Evolutionary conservation across 2,329 filamentous ascomycete species (phyloP), one percentile per base, ranked within the genome.

Genomic region (Cryoendolithus antarcticus): DNA sequence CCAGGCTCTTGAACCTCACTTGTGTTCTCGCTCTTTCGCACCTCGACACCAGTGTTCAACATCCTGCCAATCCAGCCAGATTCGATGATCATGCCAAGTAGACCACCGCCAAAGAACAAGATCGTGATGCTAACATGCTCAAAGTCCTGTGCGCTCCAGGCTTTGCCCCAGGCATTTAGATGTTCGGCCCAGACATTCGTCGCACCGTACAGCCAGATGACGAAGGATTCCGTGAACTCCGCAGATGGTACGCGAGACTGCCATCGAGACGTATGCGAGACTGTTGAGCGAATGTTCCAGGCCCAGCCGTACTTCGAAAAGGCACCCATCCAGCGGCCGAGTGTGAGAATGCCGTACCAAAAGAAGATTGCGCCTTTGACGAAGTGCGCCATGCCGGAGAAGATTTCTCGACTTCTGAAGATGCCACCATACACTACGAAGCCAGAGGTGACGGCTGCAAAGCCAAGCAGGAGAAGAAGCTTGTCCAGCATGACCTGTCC

Each of bases 351-450:
- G 6, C 89, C 89, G 46, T 93, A 84, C 79, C 85, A 91, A 64
- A 95, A 86, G 67, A 96, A 96, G 39, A 96, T 82, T 3, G 84
- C 84, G 34, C 89, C 89, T 59, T 96, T 96, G 59, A 95, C 78
- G 66, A 85, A 94, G 57, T 96, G 89, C 6, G 89, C 89, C 32
- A 95, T 69, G 2, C 89, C 86, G 49, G 79, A 88, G 66, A 89
- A 93, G 41, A 95, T 66, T 2, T 69, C 44, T 2, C 47, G 41
- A n/a, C 47, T 35, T 15, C 49, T 47, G 59, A 91, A 91, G 48
- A 95, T 82, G 21, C 88, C 83, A 19, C 77, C 83, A 54, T 82
- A 88, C 0, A 85, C 78, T 24, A 84, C 72, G 29, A 81, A 72
- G 4, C 89, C 89, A 3, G 77, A 82, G 12, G 73, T 65, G 10